Conservation (phyloP, 768 basidiomycete species). For the Dacryopinax spathularia region DNA sequence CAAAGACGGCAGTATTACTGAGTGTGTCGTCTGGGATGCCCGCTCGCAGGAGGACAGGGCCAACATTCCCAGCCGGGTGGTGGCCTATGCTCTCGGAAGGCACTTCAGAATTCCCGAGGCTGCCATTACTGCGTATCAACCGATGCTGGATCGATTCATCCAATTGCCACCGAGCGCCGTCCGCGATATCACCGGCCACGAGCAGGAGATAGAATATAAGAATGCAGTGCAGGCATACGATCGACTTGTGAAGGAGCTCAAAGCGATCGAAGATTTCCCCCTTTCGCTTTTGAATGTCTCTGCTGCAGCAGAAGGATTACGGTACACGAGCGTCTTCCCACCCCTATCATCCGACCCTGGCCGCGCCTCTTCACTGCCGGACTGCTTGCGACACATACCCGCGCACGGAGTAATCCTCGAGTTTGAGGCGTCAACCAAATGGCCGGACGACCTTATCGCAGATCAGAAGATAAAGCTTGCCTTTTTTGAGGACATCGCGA, state of each 20-base stretch:
- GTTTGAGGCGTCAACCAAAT: conserved; percentile 82
- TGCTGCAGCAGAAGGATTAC: conserved; percentile 55
- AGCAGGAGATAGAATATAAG: conserved; percentile 48
- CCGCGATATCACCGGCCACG: conserved; percentile 46
- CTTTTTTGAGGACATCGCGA: conserved; percentile 70
- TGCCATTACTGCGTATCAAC: conserved; percentile 16
- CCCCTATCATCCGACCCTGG: conserved; percentile 55
- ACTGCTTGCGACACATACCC: conserved; percentile 49
- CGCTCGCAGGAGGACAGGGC: conserved; percentile 60
- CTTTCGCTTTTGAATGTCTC: conserved; percentile 63
- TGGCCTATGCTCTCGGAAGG: conserved; percentile 52
- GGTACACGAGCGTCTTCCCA: conserved; percentile 69
- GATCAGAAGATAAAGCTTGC: conserved; percentile 92
- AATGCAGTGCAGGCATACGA: conserved; percentile 68
- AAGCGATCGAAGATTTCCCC: conserved; percentile 56
- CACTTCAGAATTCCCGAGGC: conserved; percentile 51
- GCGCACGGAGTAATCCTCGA: conserved; percentile 65
- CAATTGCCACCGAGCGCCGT: conserved; percentile 28
- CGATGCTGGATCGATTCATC: conserved; percentile 11
- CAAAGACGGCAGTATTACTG: conserved; percentile 83
- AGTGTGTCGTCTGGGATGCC: conserved; percentile 95
- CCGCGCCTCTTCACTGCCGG: conserved; percentile 27
- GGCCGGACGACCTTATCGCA: conserved; percentile 88
- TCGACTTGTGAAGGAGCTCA: conserved; percentile 56
- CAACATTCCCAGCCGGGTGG: conserved; percentile 60